A percentile compares a stretch with the other conserved stretches of the same genome.
phyloP scores from a whole-genome alignment of 148 eudicot genomes.

The Spergularia marina region DNA sequence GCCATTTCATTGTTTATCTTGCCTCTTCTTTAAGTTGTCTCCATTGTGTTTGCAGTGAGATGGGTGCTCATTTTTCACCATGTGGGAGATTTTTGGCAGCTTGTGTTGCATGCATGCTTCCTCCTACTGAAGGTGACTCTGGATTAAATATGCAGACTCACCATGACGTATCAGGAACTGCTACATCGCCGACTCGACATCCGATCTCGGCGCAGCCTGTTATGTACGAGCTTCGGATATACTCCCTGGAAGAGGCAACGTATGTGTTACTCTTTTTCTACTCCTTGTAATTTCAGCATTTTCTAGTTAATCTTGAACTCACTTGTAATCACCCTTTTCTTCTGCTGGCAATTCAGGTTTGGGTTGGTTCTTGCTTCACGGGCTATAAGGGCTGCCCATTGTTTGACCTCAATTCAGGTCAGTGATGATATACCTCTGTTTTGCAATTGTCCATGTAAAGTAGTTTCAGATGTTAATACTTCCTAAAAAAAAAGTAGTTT shows the following conservation, averaged over 20 bases:
- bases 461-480: not conserved
- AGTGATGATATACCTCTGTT: constrained; percentile 17
- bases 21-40: not conserved
- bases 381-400: constrained; percentile 97
- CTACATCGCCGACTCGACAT: constrained; percentile 93
- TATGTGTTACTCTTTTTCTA: constrained; percentile 32
- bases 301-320: not conserved
- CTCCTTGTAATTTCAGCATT: not conserved
- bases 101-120: constrained; percentile 93
- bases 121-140: constrained; percentile 65
- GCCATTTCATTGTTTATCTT: not conserved
- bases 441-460: not conserved
- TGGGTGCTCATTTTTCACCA: constrained; percentile 99
- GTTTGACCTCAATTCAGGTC: constrained; percentile 98
- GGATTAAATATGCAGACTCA: constrained; percentile 55
- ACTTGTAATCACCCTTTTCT: not conserved
- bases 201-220: constrained; percentile 91
- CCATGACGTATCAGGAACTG: constrained; percentile 53
- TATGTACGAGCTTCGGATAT: constrained; percentile 92
- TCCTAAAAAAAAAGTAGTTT: too few relatives aligned
- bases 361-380: constrained; percentile 90
- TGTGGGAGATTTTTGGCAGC: constrained; percentile 97
- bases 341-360: constrained; percentile 45
- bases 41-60: constrained; percentile 64
- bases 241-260: constrained; percentile 96